phyloP scores from a whole-genome alignment of 345 rosid genomes.

The Syzygium grande region DNA sequence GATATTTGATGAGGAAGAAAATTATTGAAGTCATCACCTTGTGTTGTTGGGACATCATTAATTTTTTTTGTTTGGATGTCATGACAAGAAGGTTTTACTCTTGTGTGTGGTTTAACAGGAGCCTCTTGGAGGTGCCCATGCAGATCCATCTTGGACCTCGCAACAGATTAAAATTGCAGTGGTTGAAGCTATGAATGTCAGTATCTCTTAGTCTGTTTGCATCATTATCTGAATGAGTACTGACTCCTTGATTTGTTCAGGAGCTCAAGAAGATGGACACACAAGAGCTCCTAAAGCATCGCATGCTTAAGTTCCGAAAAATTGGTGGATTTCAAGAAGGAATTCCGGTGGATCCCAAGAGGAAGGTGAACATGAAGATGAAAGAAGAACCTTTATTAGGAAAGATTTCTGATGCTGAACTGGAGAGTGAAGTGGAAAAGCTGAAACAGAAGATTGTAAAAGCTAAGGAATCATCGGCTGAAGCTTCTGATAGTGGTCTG shows the following conservation, averaged over 20 bases:
- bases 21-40: background rate
- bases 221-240: background rate
- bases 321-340: conserved; percentile 73
- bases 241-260: conserved; percentile 19
- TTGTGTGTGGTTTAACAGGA: conserved; percentile 35
- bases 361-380: conserved; percentile 69
- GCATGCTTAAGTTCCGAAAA: conserved; percentile 76
- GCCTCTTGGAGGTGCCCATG: conserved; percentile 94
- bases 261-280: conserved; percentile 69
- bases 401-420: conserved; percentile 30
- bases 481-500: conserved; percentile 41
- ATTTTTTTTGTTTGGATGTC: background rate
- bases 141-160: conserved; percentile 86
- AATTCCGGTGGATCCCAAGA: conserved; percentile 48
- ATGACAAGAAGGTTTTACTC: background rate
- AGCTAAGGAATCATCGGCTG: conserved; percentile 51
- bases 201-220: conserved; percentile 18
- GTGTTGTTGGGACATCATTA: background rate
- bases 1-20: background rate
- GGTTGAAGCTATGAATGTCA: conserved; percentile 70
- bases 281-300: conserved; percentile 56
- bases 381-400: conserved; percentile 35
- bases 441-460: conserved; percentile 57
- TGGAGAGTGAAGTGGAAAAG: conserved; percentile 61
- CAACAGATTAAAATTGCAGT: conserved; percentile 76